Evolutionary conservation across 352 stramenopile species (phyloP), one percentile per base, ranked within the genome.

Genomic region (Phytophthora crassamura): DNA sequence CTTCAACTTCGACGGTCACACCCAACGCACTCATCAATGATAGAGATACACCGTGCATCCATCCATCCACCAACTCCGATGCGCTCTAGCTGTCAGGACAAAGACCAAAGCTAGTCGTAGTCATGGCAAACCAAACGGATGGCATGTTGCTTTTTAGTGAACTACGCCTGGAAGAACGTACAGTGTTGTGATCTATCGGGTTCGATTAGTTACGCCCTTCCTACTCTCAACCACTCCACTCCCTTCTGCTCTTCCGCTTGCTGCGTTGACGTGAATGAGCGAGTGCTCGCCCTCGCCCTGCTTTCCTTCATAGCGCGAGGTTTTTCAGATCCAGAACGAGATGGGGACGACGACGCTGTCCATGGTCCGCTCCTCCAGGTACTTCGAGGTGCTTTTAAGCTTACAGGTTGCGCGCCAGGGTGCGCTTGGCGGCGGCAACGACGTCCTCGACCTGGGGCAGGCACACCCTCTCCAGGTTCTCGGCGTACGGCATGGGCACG

Each of bases 401-500:
- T 93, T 90, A 94, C 73, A 94, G 69, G 58, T 82, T 82, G 59
- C 84, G 86, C 15, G 75, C 68, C 11, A 88, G 59, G 47, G 94
- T 94, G 70, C 96, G 88, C 80, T 98, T 97, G 55, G 95, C 85
- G 32, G 95, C 94, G 20, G 87, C 83, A 57, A 99, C 64, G 65
- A 99, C 90, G 86, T 99, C 95, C 41, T 96, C 87, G 32, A 98
- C 75, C 67, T 99, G 91, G 11, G 98, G 98, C 39, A 99, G 76
- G 65, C 94, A 97, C 58, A 93, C 67, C 69, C 92, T 84, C 81
- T 99, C 97, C 63, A 99, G 83, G 78, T 98, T 98, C 16, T 91
- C 90, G 15, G 97, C 93, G 86, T 99, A 99, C 40, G 98, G 95
- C 97, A 99, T 99, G 33, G 98, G 98, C 59, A 99, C 95, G 78